Conservation (phyloP, 108 stramenopile species). For the Heterococcus sp. region DNA sequence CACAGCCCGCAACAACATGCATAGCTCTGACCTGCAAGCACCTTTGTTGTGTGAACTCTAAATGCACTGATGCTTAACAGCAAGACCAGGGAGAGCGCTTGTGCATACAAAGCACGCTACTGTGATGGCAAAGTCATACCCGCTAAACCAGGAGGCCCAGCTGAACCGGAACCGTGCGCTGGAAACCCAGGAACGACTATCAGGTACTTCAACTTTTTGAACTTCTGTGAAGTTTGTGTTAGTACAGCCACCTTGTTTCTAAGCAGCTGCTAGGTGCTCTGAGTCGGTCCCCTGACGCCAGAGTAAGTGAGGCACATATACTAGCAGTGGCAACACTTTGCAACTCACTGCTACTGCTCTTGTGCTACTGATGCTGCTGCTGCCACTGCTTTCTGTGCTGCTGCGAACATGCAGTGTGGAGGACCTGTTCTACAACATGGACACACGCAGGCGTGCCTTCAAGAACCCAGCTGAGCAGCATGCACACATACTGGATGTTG, state of each 20-base stretch:
- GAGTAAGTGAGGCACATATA: background rate
- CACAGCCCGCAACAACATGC: no score
- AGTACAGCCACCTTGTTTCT: no score
- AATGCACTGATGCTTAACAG: no score
- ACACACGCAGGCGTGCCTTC: conserved; percentile 72
- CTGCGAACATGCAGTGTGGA: conserved; percentile 38
- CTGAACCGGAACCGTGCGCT: conserved; percentile 73
- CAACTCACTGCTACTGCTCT: background rate
- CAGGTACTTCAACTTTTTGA: no score
- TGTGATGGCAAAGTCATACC: conserved; percentile 65
- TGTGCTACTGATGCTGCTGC: background rate
- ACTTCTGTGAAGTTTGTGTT: no score
- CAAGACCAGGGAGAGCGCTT: conserved; percentile 36
- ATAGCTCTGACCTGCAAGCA: no score
- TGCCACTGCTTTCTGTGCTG: background rate
- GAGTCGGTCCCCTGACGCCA: no score
- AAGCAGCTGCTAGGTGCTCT: no score
- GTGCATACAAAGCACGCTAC: conserved; percentile 74
- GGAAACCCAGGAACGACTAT: conserved; percentile 83
- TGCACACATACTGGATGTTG: conserved; percentile 67
- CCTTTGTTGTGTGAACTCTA: no score
- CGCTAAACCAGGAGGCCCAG: conserved; percentile 8
- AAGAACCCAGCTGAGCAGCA: conserved; percentile 81
- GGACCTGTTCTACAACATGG: conserved; percentile 94
- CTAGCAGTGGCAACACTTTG: background rate